Evolutionary conservation across 1,284 basidiomycete genomes (phyloP).

Genomic region (Sporisorium graminicola): DNA sequence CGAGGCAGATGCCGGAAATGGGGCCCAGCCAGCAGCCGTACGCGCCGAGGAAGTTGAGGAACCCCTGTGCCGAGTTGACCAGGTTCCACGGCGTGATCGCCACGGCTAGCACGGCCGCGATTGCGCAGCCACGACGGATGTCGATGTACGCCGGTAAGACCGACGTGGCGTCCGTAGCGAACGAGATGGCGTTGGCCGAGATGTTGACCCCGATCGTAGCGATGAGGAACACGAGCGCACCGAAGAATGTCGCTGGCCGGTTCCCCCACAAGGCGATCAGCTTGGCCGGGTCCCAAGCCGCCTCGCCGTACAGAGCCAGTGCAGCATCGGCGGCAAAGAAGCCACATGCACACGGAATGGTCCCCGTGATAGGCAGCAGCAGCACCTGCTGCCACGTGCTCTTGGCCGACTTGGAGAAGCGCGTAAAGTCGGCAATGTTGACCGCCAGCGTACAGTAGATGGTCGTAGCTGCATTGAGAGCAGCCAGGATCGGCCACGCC

Average conservation of each 20-base stretch:
- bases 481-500: slow-evolving; percentile 26
- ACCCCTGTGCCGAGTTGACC: slow-evolving; percentile 22
- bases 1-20: slow-evolving; percentile 23
- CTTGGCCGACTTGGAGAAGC: slow-evolving; percentile 24
- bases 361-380: slow-evolving; percentile 29
- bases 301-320: slow-evolving; percentile 23
- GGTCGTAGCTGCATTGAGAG: slow-evolving; percentile 26
- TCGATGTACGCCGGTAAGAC: slow-evolving; percentile 27
- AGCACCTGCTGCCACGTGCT: slow-evolving; percentile 34
- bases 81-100: slow-evolving; percentile 34
- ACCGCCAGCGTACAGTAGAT: slow-evolving; percentile 36
- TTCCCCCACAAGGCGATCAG: slow-evolving; percentile 22
- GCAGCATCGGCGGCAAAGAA: slow-evolving; percentile 36
- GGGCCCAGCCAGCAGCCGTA: slow-evolving; percentile 35
- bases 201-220: slow-evolving; percentile 35
- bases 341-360: slow-evolving; percentile 30
- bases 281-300: slow-evolving; percentile 28
- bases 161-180: slow-evolving; percentile 37
- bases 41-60: slow-evolving; percentile 38
- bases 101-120: slow-evolving; percentile 22
- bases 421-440: slow-evolving; percentile 35
- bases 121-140: slow-evolving; percentile 16
- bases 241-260: slow-evolving; percentile 23
- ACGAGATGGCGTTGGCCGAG: slow-evolving; percentile 25
- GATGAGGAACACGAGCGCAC: slow-evolving; percentile 31